Conservation (phyloP, 2,329 filamentous ascomycete species). For the Rhinocladiella mackenziei region DNA sequence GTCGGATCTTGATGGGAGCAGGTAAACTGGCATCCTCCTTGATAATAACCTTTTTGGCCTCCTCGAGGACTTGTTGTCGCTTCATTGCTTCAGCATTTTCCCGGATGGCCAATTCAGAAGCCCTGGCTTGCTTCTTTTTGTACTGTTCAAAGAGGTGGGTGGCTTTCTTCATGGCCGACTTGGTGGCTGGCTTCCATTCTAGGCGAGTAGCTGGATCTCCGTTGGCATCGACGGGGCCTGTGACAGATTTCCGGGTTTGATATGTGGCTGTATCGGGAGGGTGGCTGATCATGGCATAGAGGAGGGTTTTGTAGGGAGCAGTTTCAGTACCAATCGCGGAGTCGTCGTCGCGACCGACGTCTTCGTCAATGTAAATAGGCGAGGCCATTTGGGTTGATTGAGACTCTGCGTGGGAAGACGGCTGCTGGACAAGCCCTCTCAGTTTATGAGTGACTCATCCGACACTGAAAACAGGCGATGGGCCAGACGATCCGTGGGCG, state of each 20-base stretch:
- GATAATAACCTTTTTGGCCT: conserved; percentile 72
- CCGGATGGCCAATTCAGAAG: conserved; percentile 66
- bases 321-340: conserved; percentile 64
- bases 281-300: conserved; percentile 71
- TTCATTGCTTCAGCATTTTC: conserved; percentile 70
- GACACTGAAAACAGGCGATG: too few relatives aligned
- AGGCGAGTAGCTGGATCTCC: conserved; percentile 62
- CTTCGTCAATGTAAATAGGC: conserved; percentile 74
- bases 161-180: conserved; percentile 82
- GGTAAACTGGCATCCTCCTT: conserved; percentile 70
- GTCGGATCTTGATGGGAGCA: conserved; percentile 68
- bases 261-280: conserved; percentile 60
- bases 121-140: conserved; percentile 80
- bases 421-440: too few relatives aligned
- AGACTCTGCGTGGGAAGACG: too few relatives aligned
- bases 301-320: conserved; percentile 76
- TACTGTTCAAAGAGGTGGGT: conserved; percentile 68
- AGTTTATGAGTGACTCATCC: too few relatives aligned
- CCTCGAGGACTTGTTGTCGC: conserved; percentile 68
- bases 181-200: conserved; percentile 76
- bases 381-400: conserved; percentile 34
- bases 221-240: conserved; percentile 56
- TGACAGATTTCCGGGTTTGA: conserved; percentile 64
- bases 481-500: too few relatives aligned
- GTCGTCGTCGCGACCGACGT: conserved; percentile 67